Base-by-base conservation (phyloP, 768 basidiomycete species). In the Punctularia strigosozonata region DNA sequence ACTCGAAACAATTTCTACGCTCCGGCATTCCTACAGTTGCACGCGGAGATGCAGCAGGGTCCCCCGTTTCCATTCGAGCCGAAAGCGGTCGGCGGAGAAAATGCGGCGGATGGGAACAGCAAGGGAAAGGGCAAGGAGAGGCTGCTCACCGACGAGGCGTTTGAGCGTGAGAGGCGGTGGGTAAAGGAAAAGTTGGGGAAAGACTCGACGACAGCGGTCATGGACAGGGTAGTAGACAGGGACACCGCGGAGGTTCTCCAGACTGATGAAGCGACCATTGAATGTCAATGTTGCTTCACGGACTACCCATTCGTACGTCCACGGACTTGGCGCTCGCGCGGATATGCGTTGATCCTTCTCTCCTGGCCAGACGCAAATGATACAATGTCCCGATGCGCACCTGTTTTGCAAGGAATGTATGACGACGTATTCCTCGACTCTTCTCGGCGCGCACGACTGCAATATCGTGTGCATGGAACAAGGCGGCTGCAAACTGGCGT, bases 301-400 rank as follows among this genome's bases (percentile, higher is more conserved):
- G 65, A 60, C 8, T 85, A 78, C 44, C 55, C 77, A 4, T 80
- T 84, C 57, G 85, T 87, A 54, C 41, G 84, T 63, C 28, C 31
- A 6, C 4, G 31, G 38, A 21, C 21, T 14, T 41, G n/a, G 12
- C 35, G 19, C 10, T 21, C 37, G 24, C 24, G 19, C 43, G 36
- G 37, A 6, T 33, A 31, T 41, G 28, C 31, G 21, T 40, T 34
- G 28, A 15, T 15, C 34, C 38, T 25, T 50, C 19, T 26, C 35
- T 7, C 18, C 41, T 31, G 8, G 30, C 25, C 38, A 17, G 50
- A 92, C 87, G 72, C 74, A 28, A 76, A 82, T 91, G 79, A 68
- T 86, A 2, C 89, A 92, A 59, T 94, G 90, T 49, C 77, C 83
- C 0, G 89, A 91, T 40, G 77, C 81, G 0, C 90, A 95, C 54